Percentiles rank a stretch among this genome's conserved stretches.
These are phyloP conservation scores for Cenchrus fungigraminus DNA, from an alignment of 176 grass and related monocot genomes.

Conservation along the genomic window DNA sequence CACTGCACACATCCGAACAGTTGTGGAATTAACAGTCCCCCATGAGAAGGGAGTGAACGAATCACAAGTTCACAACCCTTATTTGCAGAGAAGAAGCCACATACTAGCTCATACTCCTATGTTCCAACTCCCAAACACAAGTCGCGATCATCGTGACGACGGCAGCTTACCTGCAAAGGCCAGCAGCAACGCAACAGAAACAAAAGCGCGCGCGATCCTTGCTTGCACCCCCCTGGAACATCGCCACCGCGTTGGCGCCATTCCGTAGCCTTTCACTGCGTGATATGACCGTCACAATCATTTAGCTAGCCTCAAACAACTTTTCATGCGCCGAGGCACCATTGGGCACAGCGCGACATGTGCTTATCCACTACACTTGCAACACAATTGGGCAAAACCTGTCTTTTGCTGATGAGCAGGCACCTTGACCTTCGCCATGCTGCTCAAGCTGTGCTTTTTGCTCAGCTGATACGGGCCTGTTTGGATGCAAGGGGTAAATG, in stretches of 20 bases:
- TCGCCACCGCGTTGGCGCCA: too few relatives aligned
- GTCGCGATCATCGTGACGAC: neutral
- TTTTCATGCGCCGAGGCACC: neutral
- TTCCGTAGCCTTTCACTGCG: neutral
- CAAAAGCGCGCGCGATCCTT: neutral
- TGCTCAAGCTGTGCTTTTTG: neutral
- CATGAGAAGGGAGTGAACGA: neutral
- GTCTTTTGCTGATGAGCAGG: neutral
- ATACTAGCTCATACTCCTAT: neutral
- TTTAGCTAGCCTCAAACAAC: neutral
- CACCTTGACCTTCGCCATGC: neutral
- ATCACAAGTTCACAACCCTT: neutral
- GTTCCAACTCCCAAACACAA: too few relatives aligned
- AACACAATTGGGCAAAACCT: neutral
- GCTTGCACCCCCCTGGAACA: neutral
- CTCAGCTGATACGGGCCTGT: neutral
- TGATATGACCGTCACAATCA: neutral
- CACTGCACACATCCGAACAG: neutral
- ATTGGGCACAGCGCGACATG: neutral
- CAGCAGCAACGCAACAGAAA: neutral
- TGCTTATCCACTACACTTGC: neutral
- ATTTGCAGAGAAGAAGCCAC: neutral
- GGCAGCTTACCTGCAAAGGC: neutral
- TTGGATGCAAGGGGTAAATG: too few relatives aligned
- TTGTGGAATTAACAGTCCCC: too few relatives aligned